Conservation (phyloP, 2,329 filamentous ascomycete species). For the Coleophoma cylindrospora region DNA sequence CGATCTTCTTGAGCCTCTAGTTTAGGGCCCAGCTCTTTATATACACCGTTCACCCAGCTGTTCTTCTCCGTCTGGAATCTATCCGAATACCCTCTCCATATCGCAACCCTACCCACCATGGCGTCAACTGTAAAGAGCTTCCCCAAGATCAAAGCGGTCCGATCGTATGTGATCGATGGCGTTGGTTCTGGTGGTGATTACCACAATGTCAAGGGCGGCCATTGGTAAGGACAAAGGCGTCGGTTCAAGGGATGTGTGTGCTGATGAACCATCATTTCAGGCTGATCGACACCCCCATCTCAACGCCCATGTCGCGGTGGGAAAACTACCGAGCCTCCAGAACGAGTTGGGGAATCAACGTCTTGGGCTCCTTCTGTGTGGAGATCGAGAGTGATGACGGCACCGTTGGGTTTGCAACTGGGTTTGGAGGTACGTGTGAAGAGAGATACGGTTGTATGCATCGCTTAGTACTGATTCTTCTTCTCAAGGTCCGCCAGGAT, state of each 20-base stretch:
- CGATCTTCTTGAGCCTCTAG: background rate
- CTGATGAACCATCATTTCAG: constrained; percentile 38
- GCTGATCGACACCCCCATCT: constrained; percentile 89
- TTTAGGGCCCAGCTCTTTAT: too few species aligned
- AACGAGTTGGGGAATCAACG: constrained; percentile 94
- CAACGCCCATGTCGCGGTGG: constrained; percentile 87
- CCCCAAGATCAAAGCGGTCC: constrained; percentile 70
- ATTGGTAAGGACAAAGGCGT: constrained; percentile 45
- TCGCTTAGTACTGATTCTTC: constrained; percentile 4
- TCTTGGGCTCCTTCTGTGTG: constrained; percentile 85
- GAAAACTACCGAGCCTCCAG: constrained; percentile 82
- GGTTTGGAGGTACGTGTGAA: constrained; percentile 65
- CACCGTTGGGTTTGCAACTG: constrained; percentile 90
- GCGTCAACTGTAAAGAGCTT: constrained; percentile 37
- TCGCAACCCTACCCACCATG: constrained; percentile 13
- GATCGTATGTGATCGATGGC: constrained; percentile 68
- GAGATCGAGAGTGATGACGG: constrained; percentile 87
- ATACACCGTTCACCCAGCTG: background rate
- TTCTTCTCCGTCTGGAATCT: background rate
- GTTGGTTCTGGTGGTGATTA: constrained; percentile 70
- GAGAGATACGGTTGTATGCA: background rate
- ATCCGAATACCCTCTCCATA: background rate
- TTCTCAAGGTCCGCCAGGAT: constrained; percentile 68
- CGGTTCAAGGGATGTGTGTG: too few species aligned
- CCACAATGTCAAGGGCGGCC: constrained; percentile 79